Base-by-base conservation (phyloP, 164 flowering plant species). In the Annona squamosa region DNA sequence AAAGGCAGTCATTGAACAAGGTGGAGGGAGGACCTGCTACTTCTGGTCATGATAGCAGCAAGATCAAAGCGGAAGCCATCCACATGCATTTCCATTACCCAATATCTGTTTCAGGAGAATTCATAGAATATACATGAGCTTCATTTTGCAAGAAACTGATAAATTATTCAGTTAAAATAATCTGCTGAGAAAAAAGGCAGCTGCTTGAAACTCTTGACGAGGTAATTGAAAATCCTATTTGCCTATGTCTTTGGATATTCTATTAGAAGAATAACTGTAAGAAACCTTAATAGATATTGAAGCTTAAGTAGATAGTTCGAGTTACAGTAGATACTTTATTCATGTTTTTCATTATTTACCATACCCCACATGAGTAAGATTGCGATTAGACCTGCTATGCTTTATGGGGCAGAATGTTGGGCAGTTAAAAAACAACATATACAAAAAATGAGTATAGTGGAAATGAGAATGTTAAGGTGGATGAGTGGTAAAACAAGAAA, bases 1-100 rank as follows among this genome's bases (percentile, higher is more conserved):
- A 71, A 52, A 17, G 26, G 12, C 57, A 72, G 79, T 41, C 9
- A 72, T 59, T 18, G 12, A 72, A 72, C 56, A 46, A 59, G 57
- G 37, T 17, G 10, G 46, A 63, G 41, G 46, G 52, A 68, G 45
- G 63, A 94, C 99, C 99, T 95, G 94, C 94, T 86, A 77, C 91
- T 79, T 83, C 99, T 86, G 61, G 99, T 91, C 87, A 95, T 71
- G 68, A 94, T 94, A 74, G 99, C 91, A 69, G 97, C 99, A 82
- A 95, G 97, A 84, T 95, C 99, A 84, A 95, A 95, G 81, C 97
- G 97, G 80, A 95, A 94, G 68, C 99, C 99, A 87, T 95, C 99
- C 65, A 91, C 88, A 81, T 95, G 99, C 89, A 95, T 86, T 82
- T 95, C 97, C 65, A 84, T 86, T 42, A 90, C 98, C 99, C 99